Evolutionary conservation across 768 basidiomycete genomes (phyloP).

Genomic region (Leccinum aurantiacum): DNA sequence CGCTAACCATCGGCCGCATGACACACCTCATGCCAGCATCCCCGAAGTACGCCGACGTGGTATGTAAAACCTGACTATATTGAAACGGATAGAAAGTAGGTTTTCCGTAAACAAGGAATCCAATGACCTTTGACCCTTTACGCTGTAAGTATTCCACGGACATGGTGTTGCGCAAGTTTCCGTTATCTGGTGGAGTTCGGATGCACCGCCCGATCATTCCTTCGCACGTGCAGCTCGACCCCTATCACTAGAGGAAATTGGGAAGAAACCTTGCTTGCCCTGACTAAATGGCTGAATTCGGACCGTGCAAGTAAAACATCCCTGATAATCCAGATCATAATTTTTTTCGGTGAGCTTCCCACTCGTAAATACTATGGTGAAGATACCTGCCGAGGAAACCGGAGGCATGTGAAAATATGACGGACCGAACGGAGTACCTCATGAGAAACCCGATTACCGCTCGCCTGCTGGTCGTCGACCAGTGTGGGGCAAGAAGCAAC

Average conservation of each 20-base stretch:
- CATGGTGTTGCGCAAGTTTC: background rate
- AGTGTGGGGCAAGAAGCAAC: background rate
- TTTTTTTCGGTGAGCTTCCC: background rate
- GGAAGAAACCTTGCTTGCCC: slow-evolving; percentile 8
- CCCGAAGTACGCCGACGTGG: background rate
- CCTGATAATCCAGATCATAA: background rate
- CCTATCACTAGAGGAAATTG: background rate
- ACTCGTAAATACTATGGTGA: background rate
- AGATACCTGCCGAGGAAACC: background rate
- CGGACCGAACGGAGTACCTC: background rate
- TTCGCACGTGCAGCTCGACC: background rate
- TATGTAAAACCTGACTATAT: background rate
- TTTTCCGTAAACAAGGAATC: background rate
- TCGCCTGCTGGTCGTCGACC: background rate
- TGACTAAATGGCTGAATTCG: background rate
- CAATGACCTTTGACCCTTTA: background rate
- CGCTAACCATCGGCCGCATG: background rate
- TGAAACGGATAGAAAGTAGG: background rate
- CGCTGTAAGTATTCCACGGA: background rate
- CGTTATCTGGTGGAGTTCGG: background rate
- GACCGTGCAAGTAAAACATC: background rate
- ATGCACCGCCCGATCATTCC: background rate
- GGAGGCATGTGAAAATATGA: background rate
- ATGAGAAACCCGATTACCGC: background rate
- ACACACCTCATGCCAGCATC: background rate